phyloP scores from a whole-genome alignment of 2,329 filamentous ascomycete species.

The Orbilia javanica region DNA sequence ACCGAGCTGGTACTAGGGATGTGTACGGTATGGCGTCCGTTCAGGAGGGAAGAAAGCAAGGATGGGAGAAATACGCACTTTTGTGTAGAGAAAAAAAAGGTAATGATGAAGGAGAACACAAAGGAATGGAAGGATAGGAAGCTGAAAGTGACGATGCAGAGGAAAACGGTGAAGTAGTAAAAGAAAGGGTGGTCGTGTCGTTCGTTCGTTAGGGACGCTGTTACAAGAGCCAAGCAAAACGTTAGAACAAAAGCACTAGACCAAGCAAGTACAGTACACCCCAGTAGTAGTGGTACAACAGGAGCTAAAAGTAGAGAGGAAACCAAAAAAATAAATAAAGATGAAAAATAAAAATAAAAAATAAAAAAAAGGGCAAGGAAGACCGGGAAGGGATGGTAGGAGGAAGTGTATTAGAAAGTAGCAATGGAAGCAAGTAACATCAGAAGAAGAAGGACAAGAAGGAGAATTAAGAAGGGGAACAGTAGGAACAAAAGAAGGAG shows the following conservation, averaged over 20 bases:
- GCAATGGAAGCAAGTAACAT: background rate
- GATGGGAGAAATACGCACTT: conserved; percentile 28
- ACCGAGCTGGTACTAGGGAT: conserved; percentile 54
- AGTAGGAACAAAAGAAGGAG: conserved; percentile 59
- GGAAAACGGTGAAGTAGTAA: conserved; percentile 42
- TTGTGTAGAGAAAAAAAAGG: conserved; percentile 22
- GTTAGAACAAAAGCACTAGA: conserved; percentile 59
- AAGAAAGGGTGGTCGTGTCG: conserved; percentile 58
- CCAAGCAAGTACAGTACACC: conserved; percentile 47
- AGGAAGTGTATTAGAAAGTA: background rate
- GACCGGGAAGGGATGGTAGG: conserved; percentile 37
- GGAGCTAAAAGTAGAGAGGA: conserved; percentile 48
- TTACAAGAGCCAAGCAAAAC: conserved; percentile 60
- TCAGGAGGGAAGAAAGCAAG: conserved; percentile 51
- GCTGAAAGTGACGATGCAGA: conserved; percentile 60
- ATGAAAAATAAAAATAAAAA: no score
- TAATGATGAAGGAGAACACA: conserved; percentile 60
- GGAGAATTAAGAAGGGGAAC: background rate
- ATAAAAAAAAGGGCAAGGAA: conserved; percentile 38
- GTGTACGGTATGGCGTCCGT: conserved; percentile 27
- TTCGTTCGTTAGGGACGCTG: conserved; percentile 54
- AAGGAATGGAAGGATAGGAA: conserved; percentile 62
- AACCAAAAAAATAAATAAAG: no score
- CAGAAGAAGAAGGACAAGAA: background rate
- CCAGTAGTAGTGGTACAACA: conserved; percentile 34